Percentiles rank a stretch among this genome's conserved stretches.
phyloP scores from a whole-genome alignment of 306 rosid genomes.

The Echinosophora koreensis region DNA sequence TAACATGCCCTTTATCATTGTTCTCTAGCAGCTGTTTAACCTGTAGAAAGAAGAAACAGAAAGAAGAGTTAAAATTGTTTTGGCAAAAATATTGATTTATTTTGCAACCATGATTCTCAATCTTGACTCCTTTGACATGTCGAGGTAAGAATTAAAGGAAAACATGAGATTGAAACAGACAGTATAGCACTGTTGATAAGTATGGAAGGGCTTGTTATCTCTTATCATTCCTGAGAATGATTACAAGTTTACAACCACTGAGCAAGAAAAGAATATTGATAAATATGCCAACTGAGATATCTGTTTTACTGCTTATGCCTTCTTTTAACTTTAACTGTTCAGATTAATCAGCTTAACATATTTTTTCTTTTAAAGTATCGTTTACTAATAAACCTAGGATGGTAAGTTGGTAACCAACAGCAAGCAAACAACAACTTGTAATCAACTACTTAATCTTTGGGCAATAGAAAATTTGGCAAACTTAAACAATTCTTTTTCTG shows the following conservation, averaged over 20 bases:
- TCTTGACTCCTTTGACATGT: background rate
- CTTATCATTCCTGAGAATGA: background rate
- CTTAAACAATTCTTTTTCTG: background rate
- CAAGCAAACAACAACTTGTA: slow-evolving; percentile 8
- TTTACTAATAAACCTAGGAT: background rate
- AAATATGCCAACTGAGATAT: background rate
- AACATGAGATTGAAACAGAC: background rate
- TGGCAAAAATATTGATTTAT: slow-evolving; percentile 3
- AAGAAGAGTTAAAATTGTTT: slow-evolving; percentile 37
- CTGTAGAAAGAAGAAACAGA: slow-evolving; percentile 51
- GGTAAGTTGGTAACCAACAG: background rate
- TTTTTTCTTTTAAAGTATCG: background rate
- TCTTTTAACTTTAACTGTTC: background rate
- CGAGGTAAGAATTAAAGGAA: too few species aligned
- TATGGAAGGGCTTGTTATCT: slow-evolving; percentile 23
- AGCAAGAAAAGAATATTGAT: background rate
- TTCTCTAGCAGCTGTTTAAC: slow-evolving; percentile 84
- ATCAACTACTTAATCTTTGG: background rate
- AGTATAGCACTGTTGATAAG: background rate
- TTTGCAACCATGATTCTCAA: background rate
- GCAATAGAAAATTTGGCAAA: background rate
- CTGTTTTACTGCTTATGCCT: background rate
- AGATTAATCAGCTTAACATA: background rate
- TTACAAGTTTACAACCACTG: background rate
- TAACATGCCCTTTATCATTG: slow-evolving; percentile 77